Conservation (phyloP, 495 filamentous ascomycete species). For the Durotheca rogersii region DNA sequence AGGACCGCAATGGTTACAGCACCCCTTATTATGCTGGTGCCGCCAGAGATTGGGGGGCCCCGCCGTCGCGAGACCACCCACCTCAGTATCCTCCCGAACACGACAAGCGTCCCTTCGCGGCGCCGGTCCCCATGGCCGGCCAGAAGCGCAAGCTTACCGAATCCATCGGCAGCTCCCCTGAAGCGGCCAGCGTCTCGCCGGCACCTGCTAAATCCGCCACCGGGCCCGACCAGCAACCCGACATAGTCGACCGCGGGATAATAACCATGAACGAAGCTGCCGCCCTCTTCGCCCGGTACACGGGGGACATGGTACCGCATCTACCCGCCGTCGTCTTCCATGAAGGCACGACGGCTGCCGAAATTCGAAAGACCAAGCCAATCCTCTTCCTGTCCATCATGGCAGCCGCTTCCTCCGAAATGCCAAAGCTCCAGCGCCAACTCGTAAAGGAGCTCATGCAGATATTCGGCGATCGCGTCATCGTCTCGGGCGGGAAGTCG, state of each 20-base stretch:
- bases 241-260: constrained; percentile 71
- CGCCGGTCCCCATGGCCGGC: constrained; percentile 42
- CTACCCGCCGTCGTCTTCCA: constrained; percentile 80
- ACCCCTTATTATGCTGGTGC: constrained; percentile 2
- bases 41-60: constrained; percentile 31
- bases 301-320: constrained; percentile 65
- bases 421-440: constrained; percentile 57
- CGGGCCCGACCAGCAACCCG: constrained; percentile 44
- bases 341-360: constrained; percentile 60
- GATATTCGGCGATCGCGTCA: constrained; percentile 69
- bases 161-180: constrained; percentile 17
- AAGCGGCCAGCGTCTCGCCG: constrained; percentile 14
- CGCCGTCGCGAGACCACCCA: constrained; percentile 29
- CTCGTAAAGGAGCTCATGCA: constrained; percentile 72
- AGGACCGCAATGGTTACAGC: constrained; percentile 32
- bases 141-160: constrained; percentile 52
- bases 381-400: constrained; percentile 81
- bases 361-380: constrained; percentile 71
- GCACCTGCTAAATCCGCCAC: constrained; percentile 1
- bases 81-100: constrained; percentile 22
- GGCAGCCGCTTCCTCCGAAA: constrained; percentile 62
- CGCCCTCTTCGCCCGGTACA: constrained; percentile 68
- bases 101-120: constrained; percentile 28
- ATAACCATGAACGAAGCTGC: constrained; percentile 62
- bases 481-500: constrained; percentile 76